Conservation (phyloP, 2,329 filamentous ascomycete genomes). For the Keithomyces neogunnii region DNA sequence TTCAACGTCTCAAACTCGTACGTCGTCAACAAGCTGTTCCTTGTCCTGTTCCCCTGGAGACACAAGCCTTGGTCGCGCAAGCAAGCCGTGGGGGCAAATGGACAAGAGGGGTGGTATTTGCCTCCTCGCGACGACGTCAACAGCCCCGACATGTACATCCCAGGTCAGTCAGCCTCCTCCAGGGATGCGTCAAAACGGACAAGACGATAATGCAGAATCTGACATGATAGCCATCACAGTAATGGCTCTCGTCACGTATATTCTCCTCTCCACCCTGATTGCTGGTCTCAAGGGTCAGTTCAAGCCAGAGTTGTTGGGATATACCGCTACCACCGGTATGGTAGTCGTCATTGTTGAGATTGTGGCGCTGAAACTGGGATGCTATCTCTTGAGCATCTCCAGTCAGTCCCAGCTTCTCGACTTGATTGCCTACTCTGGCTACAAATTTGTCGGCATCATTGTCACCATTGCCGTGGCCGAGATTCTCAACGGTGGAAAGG, state of each 20-base stretch:
- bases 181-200: background rate
- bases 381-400: slow-evolving; percentile 87
- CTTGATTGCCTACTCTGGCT: slow-evolving; percentile 90
- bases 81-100: slow-evolving; percentile 62
- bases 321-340: slow-evolving; percentile 77
- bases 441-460: slow-evolving; percentile 98
- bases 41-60: slow-evolving; percentile 95
- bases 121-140: slow-evolving; percentile 94
- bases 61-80: slow-evolving; percentile 97
- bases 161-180: slow-evolving; percentile 31
- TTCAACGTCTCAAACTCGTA: slow-evolving; percentile 99
- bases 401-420: slow-evolving; percentile 92
- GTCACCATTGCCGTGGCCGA: slow-evolving; percentile 75
- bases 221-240: slow-evolving; percentile 34
- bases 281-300: slow-evolving; percentile 87
- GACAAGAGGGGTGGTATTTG: slow-evolving; percentile 70
- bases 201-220: slow-evolving; percentile 9
- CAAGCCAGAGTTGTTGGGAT: slow-evolving; percentile 85
- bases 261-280: slow-evolving; percentile 83
- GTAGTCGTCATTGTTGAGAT: slow-evolving; percentile 83
- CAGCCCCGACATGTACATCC: slow-evolving; percentile 99
- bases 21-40: slow-evolving; percentile 83
- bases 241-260: slow-evolving; percentile 97
- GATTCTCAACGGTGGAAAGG: slow-evolving; percentile 66
- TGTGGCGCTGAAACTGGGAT: slow-evolving; percentile 80